Percentiles rank a stretch among this genome's conserved stretches.
phyloP scores from a whole-genome alignment of 2,329 filamentous ascomycete species.

The Daldinia sp. region DNA sequence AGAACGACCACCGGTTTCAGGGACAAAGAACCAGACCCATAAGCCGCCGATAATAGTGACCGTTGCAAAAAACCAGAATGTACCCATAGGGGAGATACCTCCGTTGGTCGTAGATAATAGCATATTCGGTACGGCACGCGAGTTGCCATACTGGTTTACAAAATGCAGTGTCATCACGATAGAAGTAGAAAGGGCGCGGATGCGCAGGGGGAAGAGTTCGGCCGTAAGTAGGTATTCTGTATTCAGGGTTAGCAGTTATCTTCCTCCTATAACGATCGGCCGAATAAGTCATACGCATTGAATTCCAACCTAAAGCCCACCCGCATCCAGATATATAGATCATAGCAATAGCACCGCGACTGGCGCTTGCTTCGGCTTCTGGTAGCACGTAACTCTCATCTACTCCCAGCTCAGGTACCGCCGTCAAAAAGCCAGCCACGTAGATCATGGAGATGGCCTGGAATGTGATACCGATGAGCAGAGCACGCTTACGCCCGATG shows the following conservation, averaged over 20 bases:
- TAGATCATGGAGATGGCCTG: slow-evolving; percentile 70
- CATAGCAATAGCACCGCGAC: slow-evolving; percentile 74
- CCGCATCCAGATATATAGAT: slow-evolving; percentile 75
- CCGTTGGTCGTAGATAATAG: slow-evolving; percentile 60
- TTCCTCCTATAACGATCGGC: no score
- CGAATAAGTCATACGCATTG: slow-evolving; percentile 56
- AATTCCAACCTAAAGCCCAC: slow-evolving; percentile 78
- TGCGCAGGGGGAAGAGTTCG: slow-evolving; percentile 78
- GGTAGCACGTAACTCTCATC: slow-evolving; percentile 59
- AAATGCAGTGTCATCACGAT: slow-evolving; percentile 83
- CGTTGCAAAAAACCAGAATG: slow-evolving; percentile 78
- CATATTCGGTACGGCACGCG: slow-evolving; percentile 78
- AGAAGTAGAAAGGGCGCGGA: slow-evolving; percentile 74
- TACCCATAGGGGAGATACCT: slow-evolving; percentile 68
- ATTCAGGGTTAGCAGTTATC: background rate
- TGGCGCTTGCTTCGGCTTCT: slow-evolving; percentile 59
- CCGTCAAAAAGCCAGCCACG: slow-evolving; percentile 67
- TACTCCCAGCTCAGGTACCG: slow-evolving; percentile 66
- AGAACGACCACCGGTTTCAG: slow-evolving; percentile 73
- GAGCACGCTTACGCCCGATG: slow-evolving; percentile 75
- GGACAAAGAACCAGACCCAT: slow-evolving; percentile 78
- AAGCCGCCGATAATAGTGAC: slow-evolving; percentile 72
- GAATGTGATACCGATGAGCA: slow-evolving; percentile 67
- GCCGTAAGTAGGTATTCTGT: slow-evolving; percentile 76
- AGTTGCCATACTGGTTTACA: slow-evolving; percentile 80